These are phyloP conservation scores for Bimuria novae-zelandiae DNA, from an alignment of 2,329 filamentous ascomycete genomes.

Conservation along the genomic window DNA sequence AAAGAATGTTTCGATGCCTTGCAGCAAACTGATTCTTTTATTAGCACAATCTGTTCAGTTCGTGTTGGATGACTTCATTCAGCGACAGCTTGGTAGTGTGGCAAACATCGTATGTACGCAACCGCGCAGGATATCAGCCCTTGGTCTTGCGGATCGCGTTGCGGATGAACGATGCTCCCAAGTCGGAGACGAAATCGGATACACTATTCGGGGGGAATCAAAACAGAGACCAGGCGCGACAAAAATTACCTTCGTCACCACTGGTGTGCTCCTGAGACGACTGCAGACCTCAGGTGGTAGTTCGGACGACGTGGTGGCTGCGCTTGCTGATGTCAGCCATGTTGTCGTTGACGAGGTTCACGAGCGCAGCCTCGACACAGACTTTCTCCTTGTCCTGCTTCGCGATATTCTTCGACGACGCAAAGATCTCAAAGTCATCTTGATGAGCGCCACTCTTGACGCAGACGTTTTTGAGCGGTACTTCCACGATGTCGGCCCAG, in stretches of 20 bases:
- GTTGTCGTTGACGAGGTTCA: slow-evolving; percentile 97
- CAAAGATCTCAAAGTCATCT: slow-evolving; percentile 81
- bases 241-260: slow-evolving; percentile 94
- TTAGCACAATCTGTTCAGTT: slow-evolving; percentile 98
- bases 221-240: slow-evolving; percentile 72
- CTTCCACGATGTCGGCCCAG: slow-evolving; percentile 71
- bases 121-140: slow-evolving; percentile 88
- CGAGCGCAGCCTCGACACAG: slow-evolving; percentile 90
- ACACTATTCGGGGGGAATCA: slow-evolving; percentile 88
- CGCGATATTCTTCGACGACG: slow-evolving; percentile 77
- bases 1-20: neutral
- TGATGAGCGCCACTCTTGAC: slow-evolving; percentile 97
- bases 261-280: slow-evolving; percentile 85
- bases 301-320: slow-evolving; percentile 77
- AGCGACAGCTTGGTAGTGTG: slow-evolving; percentile 70
- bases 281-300: slow-evolving; percentile 87
- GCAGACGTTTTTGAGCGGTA: slow-evolving; percentile 83
- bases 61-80: slow-evolving; percentile 87
- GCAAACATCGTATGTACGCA: slow-evolving; percentile 96
- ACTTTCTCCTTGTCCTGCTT: slow-evolving; percentile 87
- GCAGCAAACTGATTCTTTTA: neutral
- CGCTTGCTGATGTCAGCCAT: slow-evolving; percentile 88
- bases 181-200: slow-evolving; percentile 88
- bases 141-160: slow-evolving; percentile 92
- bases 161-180: slow-evolving; percentile 83